These are phyloP conservation scores for Penicillium arizonense DNA, from an alignment of 495 filamentous ascomycete genomes.

Conservation along the genomic window DNA sequence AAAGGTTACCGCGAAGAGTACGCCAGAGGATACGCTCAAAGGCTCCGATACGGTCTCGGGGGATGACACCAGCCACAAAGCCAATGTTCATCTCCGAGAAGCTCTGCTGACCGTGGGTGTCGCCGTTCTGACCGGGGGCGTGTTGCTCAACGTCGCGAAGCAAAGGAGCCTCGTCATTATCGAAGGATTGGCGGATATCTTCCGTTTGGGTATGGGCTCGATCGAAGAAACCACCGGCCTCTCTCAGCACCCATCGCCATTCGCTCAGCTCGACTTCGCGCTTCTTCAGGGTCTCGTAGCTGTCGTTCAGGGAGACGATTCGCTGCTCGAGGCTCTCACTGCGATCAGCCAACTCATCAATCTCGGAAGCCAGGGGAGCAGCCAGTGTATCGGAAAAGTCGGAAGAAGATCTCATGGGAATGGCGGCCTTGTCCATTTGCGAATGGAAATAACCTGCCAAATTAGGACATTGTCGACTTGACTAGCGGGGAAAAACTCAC, in stretches of 20 bases:
- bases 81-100: conserved; percentile 98
- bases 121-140: conserved; percentile 56
- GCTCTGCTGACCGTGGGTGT: conserved; percentile 72
- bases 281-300: conserved; percentile 97
- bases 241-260: conserved; percentile 94
- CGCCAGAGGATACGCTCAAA: conserved; percentile 98
- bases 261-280: conserved; percentile 95
- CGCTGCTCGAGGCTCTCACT: conserved; percentile 89
- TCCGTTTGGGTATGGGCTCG: conserved; percentile 93
- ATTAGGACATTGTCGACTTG: too few species aligned
- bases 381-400: conserved; percentile 83
- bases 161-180: conserved; percentile 80
- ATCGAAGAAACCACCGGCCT: conserved; percentile 97
- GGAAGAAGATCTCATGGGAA: conserved; percentile 78
- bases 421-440: conserved; percentile 90
- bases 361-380: conserved; percentile 85
- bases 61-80: conserved; percentile 98
- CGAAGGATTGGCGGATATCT: conserved; percentile 88
- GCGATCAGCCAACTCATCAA: conserved; percentile 90
- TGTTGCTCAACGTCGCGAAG: conserved; percentile 86
- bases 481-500: conserved; percentile 49
- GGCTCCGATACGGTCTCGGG: conserved; percentile 84
- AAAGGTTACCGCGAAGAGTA: conserved; percentile 93
- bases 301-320: conserved; percentile 88
- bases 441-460: conserved; percentile 75